A percentile compares a stretch with the other conserved stretches of the same genome.
phyloP scores from a whole-genome alignment of 2,329 filamentous ascomycete genomes.

The Paraphoma sp. region DNA sequence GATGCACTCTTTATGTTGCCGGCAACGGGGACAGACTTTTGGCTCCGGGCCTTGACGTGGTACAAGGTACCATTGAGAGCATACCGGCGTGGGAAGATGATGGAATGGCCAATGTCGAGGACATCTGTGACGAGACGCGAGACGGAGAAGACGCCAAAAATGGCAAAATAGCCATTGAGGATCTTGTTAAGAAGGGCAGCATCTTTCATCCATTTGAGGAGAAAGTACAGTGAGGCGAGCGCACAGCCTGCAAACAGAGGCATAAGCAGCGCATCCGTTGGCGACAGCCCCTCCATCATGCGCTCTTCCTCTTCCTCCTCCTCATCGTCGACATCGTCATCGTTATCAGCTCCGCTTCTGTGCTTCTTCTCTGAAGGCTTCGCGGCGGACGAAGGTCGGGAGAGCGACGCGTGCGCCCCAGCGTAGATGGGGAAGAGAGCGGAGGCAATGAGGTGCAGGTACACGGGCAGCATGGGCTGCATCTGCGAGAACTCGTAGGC shows the following conservation, averaged over 20 bases:
- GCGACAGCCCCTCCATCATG: slow-evolving; percentile 71
- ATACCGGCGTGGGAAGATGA: slow-evolving; percentile 79
- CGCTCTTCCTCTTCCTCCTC: slow-evolving; percentile 60
- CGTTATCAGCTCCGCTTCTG: slow-evolving; percentile 40
- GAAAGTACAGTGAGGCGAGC: slow-evolving; percentile 79
- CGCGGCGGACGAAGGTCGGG: slow-evolving; percentile 80
- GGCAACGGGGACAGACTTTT: slow-evolving; percentile 42
- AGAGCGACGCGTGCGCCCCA: slow-evolving; percentile 83
- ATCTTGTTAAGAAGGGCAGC: slow-evolving; percentile 82
- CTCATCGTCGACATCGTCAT: slow-evolving; percentile 58
- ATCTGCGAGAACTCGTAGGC: slow-evolving; percentile 53
- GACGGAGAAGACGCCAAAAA: slow-evolving; percentile 79
- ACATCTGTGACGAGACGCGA: slow-evolving; percentile 75
- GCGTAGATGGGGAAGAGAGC: slow-evolving; percentile 84
- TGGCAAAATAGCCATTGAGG: slow-evolving; percentile 81
- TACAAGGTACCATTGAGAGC: slow-evolving; percentile 58
- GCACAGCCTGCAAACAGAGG: slow-evolving; percentile 77
- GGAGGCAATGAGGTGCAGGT: slow-evolving; percentile 68
- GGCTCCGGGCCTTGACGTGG: slow-evolving; percentile 48
- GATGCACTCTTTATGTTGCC: slow-evolving; percentile 29
- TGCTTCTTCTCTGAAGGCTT: slow-evolving; percentile 62
- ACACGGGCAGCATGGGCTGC: slow-evolving; percentile 58
- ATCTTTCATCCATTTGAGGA: slow-evolving; percentile 89
- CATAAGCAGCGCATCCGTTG: slow-evolving; percentile 83
- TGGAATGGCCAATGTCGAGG: slow-evolving; percentile 67